Evolutionary conservation across 2,329 filamentous ascomycete species (phyloP).

Genomic region (Colletotrichum liriopes): DNA sequence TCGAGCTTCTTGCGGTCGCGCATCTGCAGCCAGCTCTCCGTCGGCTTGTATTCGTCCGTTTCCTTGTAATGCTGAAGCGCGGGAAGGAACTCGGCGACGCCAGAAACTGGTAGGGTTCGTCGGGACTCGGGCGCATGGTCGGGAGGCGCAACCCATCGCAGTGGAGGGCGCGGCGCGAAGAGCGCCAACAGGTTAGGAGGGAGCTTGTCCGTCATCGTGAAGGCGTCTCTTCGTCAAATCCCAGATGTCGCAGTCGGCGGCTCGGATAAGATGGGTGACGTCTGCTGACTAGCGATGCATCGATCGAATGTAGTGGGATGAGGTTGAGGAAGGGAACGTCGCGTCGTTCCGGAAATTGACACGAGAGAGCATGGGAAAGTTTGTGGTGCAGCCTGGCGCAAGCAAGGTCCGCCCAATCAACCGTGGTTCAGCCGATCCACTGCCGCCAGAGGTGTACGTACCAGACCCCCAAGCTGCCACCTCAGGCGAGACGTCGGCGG

Average conservation of each 20-base stretch:
- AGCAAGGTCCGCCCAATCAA: neutral
- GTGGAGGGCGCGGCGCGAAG: conserved; percentile 92
- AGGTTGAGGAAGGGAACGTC: conserved; percentile 9
- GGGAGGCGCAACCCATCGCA: conserved; percentile 88
- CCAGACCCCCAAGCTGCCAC: conserved; percentile 1
- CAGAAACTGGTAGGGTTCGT: conserved; percentile 80
- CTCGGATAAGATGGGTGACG: conserved; percentile 16
- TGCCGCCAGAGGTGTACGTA: conserved; percentile 21
- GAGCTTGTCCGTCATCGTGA: conserved; percentile 93
- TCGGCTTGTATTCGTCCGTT: conserved; percentile 82
- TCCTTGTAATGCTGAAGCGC: conserved; percentile 84
- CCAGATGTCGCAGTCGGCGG: neutral
- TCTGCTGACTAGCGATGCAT: conserved; percentile 9
- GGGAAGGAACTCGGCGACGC: conserved; percentile 82
- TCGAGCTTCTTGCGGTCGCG: conserved; percentile 88
- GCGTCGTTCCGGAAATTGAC: conserved; percentile 37
- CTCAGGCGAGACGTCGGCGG: neutral
- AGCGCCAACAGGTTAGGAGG: conserved; percentile 93
- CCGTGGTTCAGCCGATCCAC: conserved; percentile 31
- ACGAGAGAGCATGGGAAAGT: conserved; percentile 33
- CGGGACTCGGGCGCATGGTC: conserved; percentile 89
- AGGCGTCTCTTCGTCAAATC: conserved; percentile 25
- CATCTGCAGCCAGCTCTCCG: conserved; percentile 93
- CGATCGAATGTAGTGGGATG: conserved; percentile 6
- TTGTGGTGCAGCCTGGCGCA: conserved; percentile 36